These are phyloP conservation scores for Hygrophoropsis aurantiaca DNA, from an alignment of 768 basidiomycete species.

Conservation along the genomic window DNA sequence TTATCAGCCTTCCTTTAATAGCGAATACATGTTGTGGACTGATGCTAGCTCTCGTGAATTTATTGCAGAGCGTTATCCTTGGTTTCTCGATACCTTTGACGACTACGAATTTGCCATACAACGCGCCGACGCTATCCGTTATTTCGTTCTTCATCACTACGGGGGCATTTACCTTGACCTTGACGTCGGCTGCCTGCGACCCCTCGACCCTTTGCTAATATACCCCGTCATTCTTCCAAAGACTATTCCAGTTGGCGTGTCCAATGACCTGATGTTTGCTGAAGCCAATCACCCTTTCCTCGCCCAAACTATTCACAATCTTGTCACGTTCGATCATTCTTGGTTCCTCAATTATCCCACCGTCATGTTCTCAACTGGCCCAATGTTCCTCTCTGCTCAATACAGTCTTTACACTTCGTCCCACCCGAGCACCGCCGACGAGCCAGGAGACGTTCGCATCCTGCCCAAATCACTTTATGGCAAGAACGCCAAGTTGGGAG, in stretches of 20 bases:
- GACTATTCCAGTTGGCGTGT: conserved; percentile 96
- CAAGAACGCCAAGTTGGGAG: conserved; percentile 83
- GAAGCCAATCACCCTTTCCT: conserved; percentile 86
- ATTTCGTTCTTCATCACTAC: conserved; percentile 94
- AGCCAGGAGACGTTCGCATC: conserved; percentile 78
- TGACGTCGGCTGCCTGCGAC: conserved; percentile 90
- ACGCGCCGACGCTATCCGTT: conserved; percentile 96
- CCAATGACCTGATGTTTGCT: conserved; percentile 95
- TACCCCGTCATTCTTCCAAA: conserved; percentile 90
- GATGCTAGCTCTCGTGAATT: conserved; percentile 89
- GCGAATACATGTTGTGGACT: conserved; percentile 97
- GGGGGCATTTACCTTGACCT: conserved; percentile 97
- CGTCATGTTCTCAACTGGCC: conserved; percentile 99
- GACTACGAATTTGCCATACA: conserved; percentile 89
- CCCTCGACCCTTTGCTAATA: conserved; percentile 80
- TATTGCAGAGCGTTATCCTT: conserved; percentile 82
- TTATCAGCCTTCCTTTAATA: conserved; percentile 32
- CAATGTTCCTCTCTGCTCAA: conserved; percentile 97
- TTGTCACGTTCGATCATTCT: conserved; percentile 87
- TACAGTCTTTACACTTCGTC: conserved; percentile 83
- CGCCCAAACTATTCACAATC: conserved; percentile 89
- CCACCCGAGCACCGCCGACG: conserved; percentile 51
- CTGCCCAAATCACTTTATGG: conserved; percentile 97
- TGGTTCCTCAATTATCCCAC: conserved; percentile 98
- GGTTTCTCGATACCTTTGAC: conserved; percentile 94